Evolutionary conservation across 1,139 yeast species (phyloP), one percentile per base, ranked within the genome.

Genomic region (Martiniozyma asiatica): DNA sequence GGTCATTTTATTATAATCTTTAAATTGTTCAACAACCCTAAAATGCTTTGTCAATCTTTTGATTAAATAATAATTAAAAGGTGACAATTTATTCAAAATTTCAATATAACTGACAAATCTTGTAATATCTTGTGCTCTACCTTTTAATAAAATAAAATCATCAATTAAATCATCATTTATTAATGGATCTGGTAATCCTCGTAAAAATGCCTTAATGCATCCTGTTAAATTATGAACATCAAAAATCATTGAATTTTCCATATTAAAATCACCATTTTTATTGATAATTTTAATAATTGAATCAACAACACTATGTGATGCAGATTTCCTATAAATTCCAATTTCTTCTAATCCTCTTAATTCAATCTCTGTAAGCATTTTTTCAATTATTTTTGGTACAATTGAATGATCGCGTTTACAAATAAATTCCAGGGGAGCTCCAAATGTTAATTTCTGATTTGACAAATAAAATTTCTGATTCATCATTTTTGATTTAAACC

Each of bases 211-310:
- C 53, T 89, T 89, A 44, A 89, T 77, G 45, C 93, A 74, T 26
- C 95, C 93, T 2, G 97, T 87, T 29, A 85, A 71, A 1, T 94
- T 80, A 51, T 89, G 92, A 27, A 84, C 71, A 52, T 85, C 96
- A 47, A 74, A 74, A 58, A 81, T 69, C 29, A 80, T 65, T 34
- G 71, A 72, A 43, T 74, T 78, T 32, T 70, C 73, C 51, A 78
- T 67, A 21, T 72, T 63, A 39, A 82, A 74, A 8, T 66, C 68
- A 12, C 82, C 82, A 18, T 71, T 68, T 37, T 66, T 68, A 53
- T 89, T 95, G 50, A 89, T 81, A 23, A 74, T 74, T 8, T 63
- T 59, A 50, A 77, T 82, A 38, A 85, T 63, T 16, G 72, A 66
- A 37, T 68, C 72, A 38, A 89, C 73, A 32, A 84, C 82, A 27